A percentile compares a stretch with the other conserved stretches of the same genome.
Conservation (phyloP, 805 yeast species). For the Ogataea ganodermae region DNA sequence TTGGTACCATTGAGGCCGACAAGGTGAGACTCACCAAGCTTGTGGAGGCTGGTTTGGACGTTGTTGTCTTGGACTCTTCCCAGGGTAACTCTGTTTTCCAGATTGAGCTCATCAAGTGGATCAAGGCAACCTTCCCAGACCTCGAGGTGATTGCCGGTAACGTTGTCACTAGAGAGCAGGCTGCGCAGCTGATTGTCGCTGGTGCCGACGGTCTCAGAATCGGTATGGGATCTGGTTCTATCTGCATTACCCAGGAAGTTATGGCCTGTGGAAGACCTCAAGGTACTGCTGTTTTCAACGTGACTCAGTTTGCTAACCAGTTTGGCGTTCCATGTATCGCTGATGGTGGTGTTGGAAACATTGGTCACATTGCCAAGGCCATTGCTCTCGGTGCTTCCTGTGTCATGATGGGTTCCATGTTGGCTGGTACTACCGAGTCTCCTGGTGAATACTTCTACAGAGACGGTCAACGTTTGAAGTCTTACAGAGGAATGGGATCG, state of each 20-base stretch:
- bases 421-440: slow-evolving; percentile 97
- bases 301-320: slow-evolving; percentile 87
- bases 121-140: slow-evolving; percentile 75
- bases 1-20: slow-evolving; percentile 92
- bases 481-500: slow-evolving; percentile 99
- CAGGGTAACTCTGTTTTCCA: slow-evolving; percentile 98
- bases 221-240: slow-evolving; percentile 99
- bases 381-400: slow-evolving; percentile 94
- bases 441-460: slow-evolving; percentile 98
- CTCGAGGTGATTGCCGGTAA: slow-evolving; percentile 95
- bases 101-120: slow-evolving; percentile 89
- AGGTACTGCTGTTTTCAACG: slow-evolving; percentile 97
- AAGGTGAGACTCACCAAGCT: slow-evolving; percentile 78
- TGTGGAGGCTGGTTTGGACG: slow-evolving; percentile 96
- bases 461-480: slow-evolving; percentile 96
- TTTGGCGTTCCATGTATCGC: slow-evolving; percentile 99
- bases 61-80: slow-evolving; percentile 91
- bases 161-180: slow-evolving; percentile 98
- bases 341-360: slow-evolving; percentile 98
- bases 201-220: slow-evolving; percentile 98
- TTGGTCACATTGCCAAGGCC: slow-evolving; percentile 98
- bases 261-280: slow-evolving; percentile 99
- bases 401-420: slow-evolving; percentile 99
- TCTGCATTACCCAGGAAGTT: slow-evolving; percentile 99
- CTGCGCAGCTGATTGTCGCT: slow-evolving; percentile 89